Conservation (phyloP, 2,329 filamentous ascomycete species). For the Fusarium chlamydosporum region DNA sequence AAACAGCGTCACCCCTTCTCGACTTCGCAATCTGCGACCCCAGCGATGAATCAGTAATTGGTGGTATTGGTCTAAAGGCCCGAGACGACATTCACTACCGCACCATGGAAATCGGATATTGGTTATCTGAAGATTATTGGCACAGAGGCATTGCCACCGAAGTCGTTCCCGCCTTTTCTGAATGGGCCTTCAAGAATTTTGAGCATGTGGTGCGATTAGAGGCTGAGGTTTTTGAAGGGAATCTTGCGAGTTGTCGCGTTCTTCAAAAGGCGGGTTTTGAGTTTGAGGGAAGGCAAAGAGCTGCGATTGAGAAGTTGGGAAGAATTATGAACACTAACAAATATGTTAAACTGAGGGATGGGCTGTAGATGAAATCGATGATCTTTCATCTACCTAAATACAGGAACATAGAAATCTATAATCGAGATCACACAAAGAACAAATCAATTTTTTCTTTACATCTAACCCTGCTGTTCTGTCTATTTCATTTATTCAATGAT, state of each 20-base stretch:
- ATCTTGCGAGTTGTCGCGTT: conserved; percentile 1
- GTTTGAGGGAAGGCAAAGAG: conserved; percentile 3
- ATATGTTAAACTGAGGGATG: too few relatives aligned
- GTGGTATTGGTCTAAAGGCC: conserved; percentile 3
- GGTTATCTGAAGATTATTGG: conserved; percentile 7
- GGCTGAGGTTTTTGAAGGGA: conserved; percentile 9
- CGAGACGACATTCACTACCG: conserved; percentile 8
- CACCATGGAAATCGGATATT: conserved; percentile 17
- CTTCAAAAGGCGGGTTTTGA: conserved; percentile 1
- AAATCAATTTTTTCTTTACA: too few relatives aligned
- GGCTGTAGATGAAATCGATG: too few relatives aligned
- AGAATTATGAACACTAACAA: neutral
- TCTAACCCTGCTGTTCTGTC: too few relatives aligned
- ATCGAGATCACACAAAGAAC: too few relatives aligned
- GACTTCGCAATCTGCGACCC: conserved; percentile 1
- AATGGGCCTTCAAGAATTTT: conserved; percentile 2
- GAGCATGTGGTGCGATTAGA: conserved; percentile 1
- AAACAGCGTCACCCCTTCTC: neutral
- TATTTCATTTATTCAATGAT: too few relatives aligned
- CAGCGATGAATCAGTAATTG: neutral
- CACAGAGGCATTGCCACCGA: conserved; percentile 1
- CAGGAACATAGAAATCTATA: too few relatives aligned
- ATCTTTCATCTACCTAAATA: too few relatives aligned
- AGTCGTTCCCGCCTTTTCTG: neutral
- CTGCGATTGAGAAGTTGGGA: conserved; percentile 6